Evolutionary conservation across 495 filamentous ascomycete species (phyloP).

Genomic region (Neurospora sp.): DNA sequence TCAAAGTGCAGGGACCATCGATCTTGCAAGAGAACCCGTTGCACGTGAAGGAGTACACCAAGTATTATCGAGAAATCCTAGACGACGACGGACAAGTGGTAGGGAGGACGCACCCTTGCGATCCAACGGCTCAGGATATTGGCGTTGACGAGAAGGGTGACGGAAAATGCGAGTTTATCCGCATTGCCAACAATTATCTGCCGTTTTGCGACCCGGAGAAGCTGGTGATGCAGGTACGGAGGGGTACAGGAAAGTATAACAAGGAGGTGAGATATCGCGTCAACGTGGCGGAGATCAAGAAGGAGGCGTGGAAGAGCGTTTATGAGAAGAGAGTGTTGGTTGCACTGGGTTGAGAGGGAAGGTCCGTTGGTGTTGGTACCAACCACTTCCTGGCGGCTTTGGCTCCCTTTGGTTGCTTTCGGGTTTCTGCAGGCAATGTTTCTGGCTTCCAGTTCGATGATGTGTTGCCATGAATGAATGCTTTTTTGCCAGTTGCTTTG

Average conservation of each 20-base stretch:
- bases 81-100: background rate
- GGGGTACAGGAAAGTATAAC: background rate
- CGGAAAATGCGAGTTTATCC: background rate
- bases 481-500: background rate
- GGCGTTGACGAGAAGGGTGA: background rate
- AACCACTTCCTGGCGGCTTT: too few species aligned
- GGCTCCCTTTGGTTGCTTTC: too few species aligned
- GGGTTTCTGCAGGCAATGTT: background rate
- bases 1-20: background rate
- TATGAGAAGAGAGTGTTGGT: background rate
- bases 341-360: background rate
- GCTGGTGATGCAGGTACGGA: background rate
- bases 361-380: too few species aligned
- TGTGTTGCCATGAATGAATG: background rate
- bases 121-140: background rate
- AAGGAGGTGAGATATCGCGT: background rate
- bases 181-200: background rate
- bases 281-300: background rate
- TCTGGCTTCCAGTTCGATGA: background rate
- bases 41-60: background rate
- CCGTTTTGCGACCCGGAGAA: background rate
- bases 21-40: background rate
- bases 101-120: background rate
- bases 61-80: background rate
- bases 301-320: background rate